Percentiles rank a stretch among this genome's conserved stretches.
phyloP scores from a whole-genome alignment of 2,329 filamentous ascomycete species.

The Exophiala mesophila region DNA sequence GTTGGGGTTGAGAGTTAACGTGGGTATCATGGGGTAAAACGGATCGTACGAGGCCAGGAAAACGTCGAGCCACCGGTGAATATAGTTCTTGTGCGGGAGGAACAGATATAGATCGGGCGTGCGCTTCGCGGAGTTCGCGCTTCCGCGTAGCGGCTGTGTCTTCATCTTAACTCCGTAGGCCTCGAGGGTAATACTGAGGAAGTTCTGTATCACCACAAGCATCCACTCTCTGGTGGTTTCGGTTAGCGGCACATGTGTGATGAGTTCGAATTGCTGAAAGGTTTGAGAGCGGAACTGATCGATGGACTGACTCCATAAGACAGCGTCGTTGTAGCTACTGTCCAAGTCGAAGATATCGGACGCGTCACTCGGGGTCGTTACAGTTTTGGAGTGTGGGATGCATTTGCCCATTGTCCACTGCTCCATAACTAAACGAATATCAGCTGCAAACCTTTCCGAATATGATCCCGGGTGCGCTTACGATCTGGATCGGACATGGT shows the following conservation, averaged over 20 bases:
- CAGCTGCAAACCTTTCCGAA: too few species aligned
- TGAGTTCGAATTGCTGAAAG: background rate
- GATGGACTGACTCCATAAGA: background rate
- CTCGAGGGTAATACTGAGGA: slow-evolving; percentile 4
- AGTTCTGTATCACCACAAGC: slow-evolving; percentile 1
- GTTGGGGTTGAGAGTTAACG: slow-evolving; percentile 6
- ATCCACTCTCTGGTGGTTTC: slow-evolving; percentile 8
- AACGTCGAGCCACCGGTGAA: slow-evolving; percentile 5
- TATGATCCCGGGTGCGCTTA: too few species aligned
- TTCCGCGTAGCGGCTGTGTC: background rate
- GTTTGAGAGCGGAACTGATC: background rate
- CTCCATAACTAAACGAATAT: background rate
- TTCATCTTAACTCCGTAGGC: background rate
- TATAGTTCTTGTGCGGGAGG: background rate
- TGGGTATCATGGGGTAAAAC: slow-evolving; percentile 1
- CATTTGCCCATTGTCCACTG: background rate
- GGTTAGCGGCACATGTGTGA: slow-evolving; percentile 1
- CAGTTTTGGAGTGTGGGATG: background rate
- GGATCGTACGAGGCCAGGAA: slow-evolving; percentile 7
- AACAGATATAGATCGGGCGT: background rate
- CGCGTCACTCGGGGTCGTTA: background rate
- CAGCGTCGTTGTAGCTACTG: background rate
- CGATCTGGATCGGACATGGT: too few species aligned
- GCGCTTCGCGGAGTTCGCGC: background rate
- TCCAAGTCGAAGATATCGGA: slow-evolving; percentile 1